Percentiles rank a stretch among this genome's conserved stretches.
Conservation (phyloP, 805 yeast genomes). For the Ogataea methanolica region DNA sequence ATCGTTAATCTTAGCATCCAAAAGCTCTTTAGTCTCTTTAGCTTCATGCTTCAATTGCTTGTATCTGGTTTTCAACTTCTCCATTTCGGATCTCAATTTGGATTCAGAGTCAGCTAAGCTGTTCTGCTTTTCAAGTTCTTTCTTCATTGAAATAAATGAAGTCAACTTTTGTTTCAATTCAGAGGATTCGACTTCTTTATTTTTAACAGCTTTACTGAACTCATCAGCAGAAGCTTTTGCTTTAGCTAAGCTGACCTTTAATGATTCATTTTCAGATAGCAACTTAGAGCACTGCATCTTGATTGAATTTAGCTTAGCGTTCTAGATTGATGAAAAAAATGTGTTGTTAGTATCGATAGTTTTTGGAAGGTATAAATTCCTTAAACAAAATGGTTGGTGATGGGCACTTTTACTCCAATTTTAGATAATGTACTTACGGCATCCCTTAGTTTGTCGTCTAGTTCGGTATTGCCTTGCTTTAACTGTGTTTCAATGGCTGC, state of each 20-base stretch:
- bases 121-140: slow-evolving; percentile 14
- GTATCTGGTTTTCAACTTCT: slow-evolving; percentile 25
- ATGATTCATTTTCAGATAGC: slow-evolving; percentile 39
- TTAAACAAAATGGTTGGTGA: slow-evolving; percentile 4
- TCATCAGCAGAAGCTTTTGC: slow-evolving; percentile 34
- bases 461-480: slow-evolving; percentile 23
- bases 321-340: slow-evolving; percentile 7
- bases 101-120: background rate
- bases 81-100: slow-evolving; percentile 24
- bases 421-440: slow-evolving; percentile 21
- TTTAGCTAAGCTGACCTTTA: slow-evolving; percentile 35
- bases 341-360: slow-evolving; percentile 13
- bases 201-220: slow-evolving; percentile 30
- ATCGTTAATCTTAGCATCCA: slow-evolving; percentile 39
- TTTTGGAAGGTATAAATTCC: too few species aligned
- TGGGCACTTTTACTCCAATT: slow-evolving; percentile 8
- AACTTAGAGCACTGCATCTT: slow-evolving; percentile 34
- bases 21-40: slow-evolving; percentile 35
- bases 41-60: slow-evolving; percentile 43
- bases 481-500: slow-evolving; percentile 27
- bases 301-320: slow-evolving; percentile 24
- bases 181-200: slow-evolving; percentile 33
- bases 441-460: slow-evolving; percentile 32
- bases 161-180: slow-evolving; percentile 23
- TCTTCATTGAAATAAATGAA: slow-evolving; percentile 15